These are phyloP conservation scores for Stemphylium beticola DNA, from an alignment of 2,329 filamentous ascomycete genomes.

Conservation along the genomic window DNA sequence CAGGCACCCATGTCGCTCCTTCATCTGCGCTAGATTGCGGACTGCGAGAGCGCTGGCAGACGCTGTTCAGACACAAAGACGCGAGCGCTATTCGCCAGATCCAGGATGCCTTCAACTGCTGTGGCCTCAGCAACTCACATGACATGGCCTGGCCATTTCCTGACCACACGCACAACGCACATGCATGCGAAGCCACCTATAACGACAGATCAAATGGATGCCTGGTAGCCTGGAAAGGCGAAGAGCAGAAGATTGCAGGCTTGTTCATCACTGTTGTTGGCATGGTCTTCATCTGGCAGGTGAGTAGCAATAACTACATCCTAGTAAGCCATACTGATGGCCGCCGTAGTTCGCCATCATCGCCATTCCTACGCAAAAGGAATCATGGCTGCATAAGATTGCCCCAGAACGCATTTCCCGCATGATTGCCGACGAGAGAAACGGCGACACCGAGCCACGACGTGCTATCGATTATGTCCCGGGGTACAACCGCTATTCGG, in stretches of 20 bases:
- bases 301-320: slow-evolving; percentile 8
- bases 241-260: slow-evolving; percentile 61
- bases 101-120: slow-evolving; percentile 71
- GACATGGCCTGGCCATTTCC: slow-evolving; percentile 71
- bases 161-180: slow-evolving; percentile 32
- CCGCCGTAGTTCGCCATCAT: slow-evolving; percentile 38
- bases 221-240: slow-evolving; percentile 61
- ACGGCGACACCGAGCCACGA: slow-evolving; percentile 26
- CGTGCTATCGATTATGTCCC: slow-evolving; percentile 41
- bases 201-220: slow-evolving; percentile 57
- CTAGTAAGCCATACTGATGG: neutral
- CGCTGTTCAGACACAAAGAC: slow-evolving; percentile 61
- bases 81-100: slow-evolving; percentile 61
- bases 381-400: slow-evolving; percentile 41
- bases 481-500: slow-evolving; percentile 37
- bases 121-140: slow-evolving; percentile 63
- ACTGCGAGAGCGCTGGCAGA: slow-evolving; percentile 63
- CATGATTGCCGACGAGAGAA: slow-evolving; percentile 39
- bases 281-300: slow-evolving; percentile 45
- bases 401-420: slow-evolving; percentile 42
- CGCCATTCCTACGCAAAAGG: slow-evolving; percentile 34
- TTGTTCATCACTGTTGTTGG: slow-evolving; percentile 60
- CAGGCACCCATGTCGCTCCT: slow-evolving; percentile 52
- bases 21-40: slow-evolving; percentile 56
- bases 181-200: slow-evolving; percentile 57